Conservation (phyloP, 805 yeast species). For the Wickerhamiella siamensis region DNA sequence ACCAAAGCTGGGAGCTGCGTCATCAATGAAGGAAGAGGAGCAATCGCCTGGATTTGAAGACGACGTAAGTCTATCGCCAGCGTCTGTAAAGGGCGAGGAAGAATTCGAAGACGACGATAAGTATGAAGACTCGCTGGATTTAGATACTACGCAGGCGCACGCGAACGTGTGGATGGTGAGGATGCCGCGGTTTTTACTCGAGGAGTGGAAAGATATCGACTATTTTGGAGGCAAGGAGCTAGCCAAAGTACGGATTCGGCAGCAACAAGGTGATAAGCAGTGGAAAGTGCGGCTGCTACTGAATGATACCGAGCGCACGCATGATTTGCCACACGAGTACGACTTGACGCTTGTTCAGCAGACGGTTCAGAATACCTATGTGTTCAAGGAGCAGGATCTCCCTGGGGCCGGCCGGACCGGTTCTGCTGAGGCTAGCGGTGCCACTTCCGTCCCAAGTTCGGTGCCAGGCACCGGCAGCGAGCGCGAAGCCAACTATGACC, state of each 20-base stretch:
- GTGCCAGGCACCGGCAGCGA: neutral
- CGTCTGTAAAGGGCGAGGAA: conserved; percentile 22
- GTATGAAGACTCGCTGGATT: conserved; percentile 56
- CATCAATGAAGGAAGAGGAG: neutral
- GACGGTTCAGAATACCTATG: conserved; percentile 69
- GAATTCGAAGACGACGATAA: conserved; percentile 28
- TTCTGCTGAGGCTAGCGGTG: neutral
- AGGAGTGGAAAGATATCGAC: conserved; percentile 56
- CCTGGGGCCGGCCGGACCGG: conserved; percentile 21
- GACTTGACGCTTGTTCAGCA: conserved; percentile 66
- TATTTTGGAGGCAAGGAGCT: conserved; percentile 57
- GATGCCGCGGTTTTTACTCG: conserved; percentile 75
- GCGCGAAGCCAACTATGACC: conserved; percentile 2
- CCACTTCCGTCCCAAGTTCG: neutral
- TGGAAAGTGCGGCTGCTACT: conserved; percentile 26
- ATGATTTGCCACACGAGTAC: conserved; percentile 67
- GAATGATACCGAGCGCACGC: conserved; percentile 29
- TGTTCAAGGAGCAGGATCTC: conserved; percentile 76
- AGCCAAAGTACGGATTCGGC: conserved; percentile 62
- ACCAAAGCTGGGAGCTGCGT: too few relatives aligned
- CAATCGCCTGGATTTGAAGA: conserved; percentile 21
- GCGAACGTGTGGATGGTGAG: conserved; percentile 87
- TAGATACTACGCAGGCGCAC: conserved; percentile 46
- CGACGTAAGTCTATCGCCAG: conserved; percentile 26
- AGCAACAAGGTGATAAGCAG: conserved; percentile 24